Evolutionary conservation across 2,329 filamentous ascomycete species (phyloP).

Genomic region (Fusarium decemcellulare): DNA sequence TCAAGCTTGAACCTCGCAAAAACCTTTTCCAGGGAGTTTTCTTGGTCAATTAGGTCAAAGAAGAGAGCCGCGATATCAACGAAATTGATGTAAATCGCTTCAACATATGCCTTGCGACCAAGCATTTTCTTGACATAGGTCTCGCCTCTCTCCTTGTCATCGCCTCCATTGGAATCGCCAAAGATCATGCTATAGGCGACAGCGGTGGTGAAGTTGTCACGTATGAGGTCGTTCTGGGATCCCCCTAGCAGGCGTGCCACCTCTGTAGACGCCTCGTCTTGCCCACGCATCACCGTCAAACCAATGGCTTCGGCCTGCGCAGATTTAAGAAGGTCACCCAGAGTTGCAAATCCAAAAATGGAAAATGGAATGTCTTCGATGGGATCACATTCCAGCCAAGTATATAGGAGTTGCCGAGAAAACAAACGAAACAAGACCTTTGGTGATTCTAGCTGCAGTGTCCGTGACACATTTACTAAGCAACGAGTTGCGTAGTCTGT

Average conservation of each 20-base stretch:
- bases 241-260: slow-evolving; percentile 72
- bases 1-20: slow-evolving; percentile 72
- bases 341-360: slow-evolving; percentile 84
- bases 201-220: slow-evolving; percentile 80
- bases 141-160: slow-evolving; percentile 70
- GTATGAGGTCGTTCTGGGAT: slow-evolving; percentile 71
- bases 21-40: slow-evolving; percentile 78
- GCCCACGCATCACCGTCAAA: slow-evolving; percentile 85
- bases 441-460: slow-evolving; percentile 75
- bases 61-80: slow-evolving; percentile 83
- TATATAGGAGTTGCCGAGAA: slow-evolving; percentile 89
- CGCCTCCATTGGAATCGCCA: slow-evolving; percentile 47
- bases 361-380: slow-evolving; percentile 83
- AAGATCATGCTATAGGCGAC: slow-evolving; percentile 88
- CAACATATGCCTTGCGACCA: slow-evolving; percentile 74
- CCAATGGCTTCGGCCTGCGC: slow-evolving; percentile 84
- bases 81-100: slow-evolving; percentile 78
- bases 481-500: slow-evolving; percentile 81
- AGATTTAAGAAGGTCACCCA: slow-evolving; percentile 78
- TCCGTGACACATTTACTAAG: slow-evolving; percentile 74
- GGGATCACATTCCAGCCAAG: slow-evolving; percentile 81
- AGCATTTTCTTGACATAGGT: slow-evolving; percentile 77
- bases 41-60: slow-evolving; percentile 83
- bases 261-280: slow-evolving; percentile 72
- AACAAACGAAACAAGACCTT: slow-evolving; percentile 86